Conservation (phyloP, 306 rosid species). For the Castanea sativa region DNA sequence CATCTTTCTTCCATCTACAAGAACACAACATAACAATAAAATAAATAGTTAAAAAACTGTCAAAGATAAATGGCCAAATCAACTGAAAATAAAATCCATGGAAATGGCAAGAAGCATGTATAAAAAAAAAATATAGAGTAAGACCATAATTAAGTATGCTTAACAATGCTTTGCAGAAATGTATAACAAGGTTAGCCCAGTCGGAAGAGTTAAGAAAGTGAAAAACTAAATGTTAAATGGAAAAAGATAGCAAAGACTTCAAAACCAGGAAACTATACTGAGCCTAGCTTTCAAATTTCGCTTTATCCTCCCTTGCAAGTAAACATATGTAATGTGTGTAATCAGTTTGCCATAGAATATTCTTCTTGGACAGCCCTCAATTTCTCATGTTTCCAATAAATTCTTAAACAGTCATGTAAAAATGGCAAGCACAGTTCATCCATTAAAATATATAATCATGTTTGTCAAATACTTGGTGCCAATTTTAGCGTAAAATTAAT, state of each 20-base stretch:
- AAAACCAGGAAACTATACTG: neutral
- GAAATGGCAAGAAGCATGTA: neutral
- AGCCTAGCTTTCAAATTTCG: neutral
- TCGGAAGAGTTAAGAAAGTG: neutral
- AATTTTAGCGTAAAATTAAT: neutral
- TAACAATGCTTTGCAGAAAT: neutral
- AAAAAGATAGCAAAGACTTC: neutral
- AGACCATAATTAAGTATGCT: neutral
- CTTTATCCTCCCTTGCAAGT: neutral
- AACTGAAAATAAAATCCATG: too few species aligned
- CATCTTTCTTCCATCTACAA: slow-evolving; percentile 88
- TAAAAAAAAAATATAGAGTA: neutral
- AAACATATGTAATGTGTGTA: neutral
- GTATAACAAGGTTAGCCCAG: neutral
- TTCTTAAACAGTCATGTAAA: neutral
- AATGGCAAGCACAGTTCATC: neutral
- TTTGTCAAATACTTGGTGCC: neutral
- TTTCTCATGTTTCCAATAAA: neutral
- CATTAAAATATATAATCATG: neutral
- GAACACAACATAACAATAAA: neutral
- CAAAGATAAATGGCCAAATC: too few species aligned
- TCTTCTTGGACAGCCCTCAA: neutral
- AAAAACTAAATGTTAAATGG: neutral
- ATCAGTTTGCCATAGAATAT: neutral
- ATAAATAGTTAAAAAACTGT: neutral